A percentile compares a stretch with the other conserved stretches of the same genome.
Evolutionary conservation across 768 basidiomycete species (phyloP).

Genomic region (Phylloporus sp.): DNA sequence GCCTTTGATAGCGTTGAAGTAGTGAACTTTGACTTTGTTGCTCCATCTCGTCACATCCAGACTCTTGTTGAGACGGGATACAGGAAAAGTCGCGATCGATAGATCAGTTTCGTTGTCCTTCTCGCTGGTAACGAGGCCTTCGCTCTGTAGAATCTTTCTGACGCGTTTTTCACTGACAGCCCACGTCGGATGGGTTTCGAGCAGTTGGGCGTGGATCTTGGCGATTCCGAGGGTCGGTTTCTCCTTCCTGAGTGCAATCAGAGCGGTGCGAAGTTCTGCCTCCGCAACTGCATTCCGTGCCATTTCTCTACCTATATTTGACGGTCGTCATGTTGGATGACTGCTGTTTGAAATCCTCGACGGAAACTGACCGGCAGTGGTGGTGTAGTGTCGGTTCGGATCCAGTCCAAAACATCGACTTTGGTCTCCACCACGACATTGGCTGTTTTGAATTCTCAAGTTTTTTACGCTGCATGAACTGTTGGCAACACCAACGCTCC

Average conservation of each 20-base stretch:
- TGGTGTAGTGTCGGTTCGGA: too few relatives aligned
- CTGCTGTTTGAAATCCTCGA: neutral
- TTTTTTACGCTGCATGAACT: too few relatives aligned
- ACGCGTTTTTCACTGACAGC: slow-evolving; percentile 80
- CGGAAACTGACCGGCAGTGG: neutral
- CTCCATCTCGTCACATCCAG: slow-evolving; percentile 64
- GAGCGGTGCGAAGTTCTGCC: slow-evolving; percentile 51
- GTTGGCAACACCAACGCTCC: too few relatives aligned
- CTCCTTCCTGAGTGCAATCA: slow-evolving; percentile 48
- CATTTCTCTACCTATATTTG: slow-evolving; percentile 8
- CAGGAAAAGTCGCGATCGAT: slow-evolving; percentile 39
- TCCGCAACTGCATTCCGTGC: slow-evolving; percentile 35
- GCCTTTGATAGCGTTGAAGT: slow-evolving; percentile 68
- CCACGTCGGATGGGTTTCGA: slow-evolving; percentile 61
- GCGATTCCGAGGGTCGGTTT: slow-evolving; percentile 64
- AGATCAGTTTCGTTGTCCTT: neutral
- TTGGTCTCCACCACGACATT: too few relatives aligned
- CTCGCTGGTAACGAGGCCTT: slow-evolving; percentile 41
- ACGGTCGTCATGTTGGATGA: neutral
- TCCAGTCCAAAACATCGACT: too few relatives aligned
- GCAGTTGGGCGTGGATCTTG: slow-evolving; percentile 64
- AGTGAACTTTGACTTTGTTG: slow-evolving; percentile 56
- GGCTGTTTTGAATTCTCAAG: too few relatives aligned
- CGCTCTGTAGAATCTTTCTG: slow-evolving; percentile 60
- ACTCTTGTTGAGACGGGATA: slow-evolving; percentile 57